Percentiles rank a stretch among this genome's conserved stretches.
phyloP scores from a whole-genome alignment of 2,329 filamentous ascomycete species.

The Chrysoporthe deuterocubensis region DNA sequence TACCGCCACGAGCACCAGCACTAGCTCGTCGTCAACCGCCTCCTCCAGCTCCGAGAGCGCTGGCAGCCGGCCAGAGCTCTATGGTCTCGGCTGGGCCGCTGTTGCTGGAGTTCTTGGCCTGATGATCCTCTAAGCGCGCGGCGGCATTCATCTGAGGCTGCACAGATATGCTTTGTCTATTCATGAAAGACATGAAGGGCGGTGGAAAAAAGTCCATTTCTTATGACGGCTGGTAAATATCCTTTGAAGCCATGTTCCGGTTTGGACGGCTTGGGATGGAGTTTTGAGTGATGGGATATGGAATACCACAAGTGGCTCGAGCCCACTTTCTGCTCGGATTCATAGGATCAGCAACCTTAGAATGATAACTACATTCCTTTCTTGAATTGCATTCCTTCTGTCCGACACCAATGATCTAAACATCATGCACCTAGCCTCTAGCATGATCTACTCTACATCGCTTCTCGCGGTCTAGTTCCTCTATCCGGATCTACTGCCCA shows the following conservation, averaged over 20 bases:
- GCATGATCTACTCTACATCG: not conserved
- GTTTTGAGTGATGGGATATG: not conserved
- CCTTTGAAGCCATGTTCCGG: not conserved
- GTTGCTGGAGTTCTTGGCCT: slow-evolving; percentile 23
- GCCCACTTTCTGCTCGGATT: not conserved
- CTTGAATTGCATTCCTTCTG: no score
- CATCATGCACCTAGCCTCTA: not conserved
- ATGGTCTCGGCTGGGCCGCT: slow-evolving; percentile 24
- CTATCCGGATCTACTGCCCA: not conserved
- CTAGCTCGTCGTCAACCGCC: slow-evolving; percentile 10
- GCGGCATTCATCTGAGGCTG: not conserved
- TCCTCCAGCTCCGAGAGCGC: slow-evolving; percentile 21
- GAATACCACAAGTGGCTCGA: slow-evolving; percentile 3
- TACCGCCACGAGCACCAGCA: not conserved
- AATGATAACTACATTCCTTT: not conserved
- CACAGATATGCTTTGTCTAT: not conserved
- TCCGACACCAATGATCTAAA: not conserved
- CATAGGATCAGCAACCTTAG: not conserved
- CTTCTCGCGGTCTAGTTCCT: not conserved
- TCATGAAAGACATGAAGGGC: not conserved
- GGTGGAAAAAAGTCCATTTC: not conserved
- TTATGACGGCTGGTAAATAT: slow-evolving; percentile 1
- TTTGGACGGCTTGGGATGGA: not conserved
- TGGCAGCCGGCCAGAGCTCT: slow-evolving; percentile 21
- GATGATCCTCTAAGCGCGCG: slow-evolving; percentile 6